phyloP scores from a whole-genome alignment of 225 moss, liverwort and hornwort genomes.

The Marchantia polymorpha region DNA sequence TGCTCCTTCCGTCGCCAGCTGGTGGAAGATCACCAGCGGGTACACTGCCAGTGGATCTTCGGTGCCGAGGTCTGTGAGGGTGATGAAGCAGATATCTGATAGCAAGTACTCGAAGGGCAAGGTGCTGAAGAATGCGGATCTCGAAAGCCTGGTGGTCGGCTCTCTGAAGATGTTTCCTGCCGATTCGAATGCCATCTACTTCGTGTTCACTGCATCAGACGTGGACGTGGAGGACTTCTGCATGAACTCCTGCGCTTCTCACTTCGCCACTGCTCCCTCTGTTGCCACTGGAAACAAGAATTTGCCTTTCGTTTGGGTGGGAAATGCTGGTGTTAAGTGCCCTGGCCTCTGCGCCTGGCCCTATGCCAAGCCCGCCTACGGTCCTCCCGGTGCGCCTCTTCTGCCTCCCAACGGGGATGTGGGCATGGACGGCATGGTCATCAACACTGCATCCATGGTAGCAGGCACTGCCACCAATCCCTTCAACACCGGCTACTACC shows the following conservation, averaged over 20 bases:
- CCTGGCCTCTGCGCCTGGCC: conserved; percentile 88
- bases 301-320: conserved; percentile 81
- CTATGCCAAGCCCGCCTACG: conserved; percentile 52
- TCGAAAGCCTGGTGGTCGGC: conserved; percentile 51
- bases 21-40: conserved; percentile 77
- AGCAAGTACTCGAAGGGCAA: conserved; percentile 44
- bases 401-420: conserved; percentile 69
- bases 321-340: conserved; percentile 62
- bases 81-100: conserved; percentile 47
- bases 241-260: conserved; percentile 64
- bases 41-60: conserved; percentile 59
- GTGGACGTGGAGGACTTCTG: conserved; percentile 66
- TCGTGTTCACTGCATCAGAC: conserved; percentile 60
- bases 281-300: conserved; percentile 37
- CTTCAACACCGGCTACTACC: conserved; percentile 65
- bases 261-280: conserved; percentile 46
- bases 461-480: conserved; percentile 79
- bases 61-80: conserved; percentile 34
- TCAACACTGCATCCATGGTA: conserved; percentile 68
- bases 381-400: conserved; percentile 48
- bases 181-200: conserved; percentile 52
- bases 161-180: conserved; percentile 43
- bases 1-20: conserved; percentile 54
- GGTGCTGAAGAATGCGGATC: conserved; percentile 47
- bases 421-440: conserved; percentile 79